phyloP scores from a whole-genome alignment of 305 asterid genomes.

The Solanum aculeatissimum region DNA sequence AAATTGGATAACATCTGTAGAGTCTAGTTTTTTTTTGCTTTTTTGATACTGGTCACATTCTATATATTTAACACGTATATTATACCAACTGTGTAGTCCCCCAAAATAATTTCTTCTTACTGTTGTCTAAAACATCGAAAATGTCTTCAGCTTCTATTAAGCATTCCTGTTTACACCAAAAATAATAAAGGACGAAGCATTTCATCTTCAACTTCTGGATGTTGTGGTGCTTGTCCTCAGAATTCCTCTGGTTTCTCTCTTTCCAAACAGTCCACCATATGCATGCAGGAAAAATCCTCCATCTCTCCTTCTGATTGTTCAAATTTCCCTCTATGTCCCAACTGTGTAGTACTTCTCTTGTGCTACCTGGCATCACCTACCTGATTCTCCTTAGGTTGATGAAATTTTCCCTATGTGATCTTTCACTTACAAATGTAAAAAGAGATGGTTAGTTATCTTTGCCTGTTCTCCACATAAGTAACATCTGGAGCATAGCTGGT shows the following conservation, averaged over 20 bases:
- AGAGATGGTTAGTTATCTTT: neutral
- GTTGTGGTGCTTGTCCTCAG: neutral
- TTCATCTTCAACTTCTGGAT: neutral
- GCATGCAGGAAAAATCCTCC: neutral
- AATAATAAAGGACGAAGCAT: neutral
- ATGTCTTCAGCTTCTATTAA: neutral
- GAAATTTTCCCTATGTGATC: neutral
- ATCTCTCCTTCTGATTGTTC: neutral
- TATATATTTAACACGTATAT: neutral
- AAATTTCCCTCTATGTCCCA: neutral
- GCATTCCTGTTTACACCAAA: neutral
- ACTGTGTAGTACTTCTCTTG: neutral
- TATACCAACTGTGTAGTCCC: neutral
- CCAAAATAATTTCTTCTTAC: neutral
- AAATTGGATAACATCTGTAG: neutral
- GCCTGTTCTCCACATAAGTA: neutral
- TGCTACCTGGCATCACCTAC: neutral
- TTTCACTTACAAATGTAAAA: neutral
- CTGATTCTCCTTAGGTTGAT: neutral
- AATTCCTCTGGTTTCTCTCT: neutral
- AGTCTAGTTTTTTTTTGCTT: neutral
- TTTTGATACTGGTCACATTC: neutral
- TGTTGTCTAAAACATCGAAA: neutral
- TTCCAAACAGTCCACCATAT: neutral
- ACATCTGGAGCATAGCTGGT: neutral